Evolutionary conservation across 441 rosid species (phyloP).

Genomic region (Brassica hybrid): DNA sequence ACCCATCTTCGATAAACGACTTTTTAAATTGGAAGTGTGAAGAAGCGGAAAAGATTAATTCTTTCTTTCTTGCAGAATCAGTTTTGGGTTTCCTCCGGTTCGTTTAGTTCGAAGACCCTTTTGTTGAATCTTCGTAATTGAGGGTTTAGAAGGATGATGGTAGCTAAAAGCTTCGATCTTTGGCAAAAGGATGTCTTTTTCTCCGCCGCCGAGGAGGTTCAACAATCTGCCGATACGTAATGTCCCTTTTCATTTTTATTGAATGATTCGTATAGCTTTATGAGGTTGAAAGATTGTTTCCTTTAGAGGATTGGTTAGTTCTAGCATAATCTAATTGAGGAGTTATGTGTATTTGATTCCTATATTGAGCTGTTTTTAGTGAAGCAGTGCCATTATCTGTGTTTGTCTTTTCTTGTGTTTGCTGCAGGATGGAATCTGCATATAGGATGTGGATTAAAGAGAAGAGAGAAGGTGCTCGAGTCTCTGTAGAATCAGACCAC

Average conservation of each 20-base stretch:
- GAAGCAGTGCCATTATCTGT: not conserved
- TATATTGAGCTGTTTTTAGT: not conserved
- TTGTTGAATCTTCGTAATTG: not conserved
- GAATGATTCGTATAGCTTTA: not conserved
- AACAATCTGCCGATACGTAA: slow-evolving; percentile 67
- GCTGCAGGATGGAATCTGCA: not conserved
- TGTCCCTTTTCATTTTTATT: too few species aligned
- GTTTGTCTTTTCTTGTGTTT: not conserved
- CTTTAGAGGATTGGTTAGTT: not conserved
- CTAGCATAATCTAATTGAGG: slow-evolving; percentile 4
- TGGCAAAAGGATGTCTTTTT: slow-evolving; percentile 90
- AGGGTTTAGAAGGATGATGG: slow-evolving; percentile 64
- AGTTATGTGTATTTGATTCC: not conserved
- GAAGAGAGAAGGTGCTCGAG: not conserved
- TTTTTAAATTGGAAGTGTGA: not conserved
- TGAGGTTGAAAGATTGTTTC: not conserved
- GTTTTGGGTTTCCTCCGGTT: slow-evolving; percentile 4
- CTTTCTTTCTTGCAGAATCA: slow-evolving; percentile 29
- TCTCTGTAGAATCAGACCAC: not conserved
- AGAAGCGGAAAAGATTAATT: slow-evolving; percentile 24
- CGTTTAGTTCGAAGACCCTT: not conserved
- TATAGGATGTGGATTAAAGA: not conserved
- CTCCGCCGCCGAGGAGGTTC: slow-evolving; percentile 93
- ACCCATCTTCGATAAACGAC: slow-evolving; percentile 1
- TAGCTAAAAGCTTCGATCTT: slow-evolving; percentile 74